These are phyloP conservation scores for Neurospora sp. DNA, from an alignment of 495 filamentous ascomycete species.

Conservation along the genomic window DNA sequence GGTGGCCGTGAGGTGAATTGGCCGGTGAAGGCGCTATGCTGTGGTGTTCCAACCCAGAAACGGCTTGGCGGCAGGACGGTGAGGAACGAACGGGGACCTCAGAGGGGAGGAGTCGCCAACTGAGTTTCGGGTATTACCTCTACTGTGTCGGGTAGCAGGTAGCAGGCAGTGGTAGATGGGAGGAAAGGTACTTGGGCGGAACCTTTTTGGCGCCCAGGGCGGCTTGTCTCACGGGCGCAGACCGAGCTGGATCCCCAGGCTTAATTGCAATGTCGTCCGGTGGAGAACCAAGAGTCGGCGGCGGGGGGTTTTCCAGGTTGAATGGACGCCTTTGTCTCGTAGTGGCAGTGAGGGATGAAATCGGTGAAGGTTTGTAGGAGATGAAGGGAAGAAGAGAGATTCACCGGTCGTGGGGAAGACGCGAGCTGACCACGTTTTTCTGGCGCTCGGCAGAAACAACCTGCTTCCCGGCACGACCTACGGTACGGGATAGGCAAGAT, in stretches of 20 bases:
- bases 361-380: slow-evolving; percentile 21
- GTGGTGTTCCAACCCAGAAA: background rate
- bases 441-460: background rate
- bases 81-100: background rate
- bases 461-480: background rate
- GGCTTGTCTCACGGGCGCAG: slow-evolving; percentile 16
- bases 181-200: background rate
- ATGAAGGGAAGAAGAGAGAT: slow-evolving; percentile 20
- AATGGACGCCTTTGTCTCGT: slow-evolving; percentile 15
- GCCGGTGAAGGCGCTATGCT: background rate
- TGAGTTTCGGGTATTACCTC: background rate
- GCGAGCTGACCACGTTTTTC: slow-evolving; percentile 12
- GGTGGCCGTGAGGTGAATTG: background rate
- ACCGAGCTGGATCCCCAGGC: slow-evolving; percentile 3
- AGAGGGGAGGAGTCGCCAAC: background rate
- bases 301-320: slow-evolving; percentile 5
- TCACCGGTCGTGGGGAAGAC: slow-evolving; percentile 24
- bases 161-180: background rate
- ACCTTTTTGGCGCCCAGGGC: background rate
- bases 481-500: background rate
- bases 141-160: background rate
- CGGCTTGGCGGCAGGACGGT: background rate
- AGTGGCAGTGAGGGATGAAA: slow-evolving; percentile 13
- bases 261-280: slow-evolving; percentile 6
- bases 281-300: slow-evolving; percentile 13